Evolutionary conservation across 768 basidiomycete species (phyloP).

Genomic region (Thelephora aurantiotincta): DNA sequence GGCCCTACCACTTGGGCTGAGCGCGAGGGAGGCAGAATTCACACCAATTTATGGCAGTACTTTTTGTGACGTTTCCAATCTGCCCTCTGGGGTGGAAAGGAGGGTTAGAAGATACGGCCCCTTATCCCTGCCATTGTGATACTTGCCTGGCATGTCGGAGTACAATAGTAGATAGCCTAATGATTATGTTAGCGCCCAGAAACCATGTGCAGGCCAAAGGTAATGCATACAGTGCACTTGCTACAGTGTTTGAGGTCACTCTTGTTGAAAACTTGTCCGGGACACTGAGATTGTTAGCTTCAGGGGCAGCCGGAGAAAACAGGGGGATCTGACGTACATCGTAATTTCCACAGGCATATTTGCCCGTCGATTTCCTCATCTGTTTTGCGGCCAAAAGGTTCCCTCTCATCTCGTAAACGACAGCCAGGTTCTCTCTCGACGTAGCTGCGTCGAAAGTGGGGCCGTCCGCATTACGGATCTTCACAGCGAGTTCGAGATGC

Average conservation of each 20-base stretch:
- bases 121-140: background rate
- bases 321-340: slow-evolving; percentile 8
- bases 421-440: slow-evolving; percentile 23
- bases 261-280: slow-evolving; percentile 8
- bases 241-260: slow-evolving; percentile 13
- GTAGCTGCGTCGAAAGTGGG: slow-evolving; percentile 20
- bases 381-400: slow-evolving; percentile 17
- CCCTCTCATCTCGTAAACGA: slow-evolving; percentile 21
- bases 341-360: slow-evolving; percentile 17
- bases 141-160: slow-evolving; percentile 14
- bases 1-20: too few relatives aligned
- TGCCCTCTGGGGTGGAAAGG: slow-evolving; percentile 4
- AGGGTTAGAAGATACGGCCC: background rate
- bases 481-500: slow-evolving; percentile 19
- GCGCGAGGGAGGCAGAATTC: background rate
- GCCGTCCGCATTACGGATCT: slow-evolving; percentile 13
- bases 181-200: background rate
- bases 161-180: slow-evolving; percentile 16
- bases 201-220: background rate
- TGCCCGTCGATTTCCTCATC: slow-evolving; percentile 14
- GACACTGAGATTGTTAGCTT: slow-evolving; percentile 12
- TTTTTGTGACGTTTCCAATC: slow-evolving; percentile 21
- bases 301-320: background rate
- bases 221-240: slow-evolving; percentile 14
- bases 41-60: slow-evolving; percentile 12